Evolutionary conservation across 2,329 filamentous ascomycete species (phyloP).

Genomic region (Trichoderma breve): DNA sequence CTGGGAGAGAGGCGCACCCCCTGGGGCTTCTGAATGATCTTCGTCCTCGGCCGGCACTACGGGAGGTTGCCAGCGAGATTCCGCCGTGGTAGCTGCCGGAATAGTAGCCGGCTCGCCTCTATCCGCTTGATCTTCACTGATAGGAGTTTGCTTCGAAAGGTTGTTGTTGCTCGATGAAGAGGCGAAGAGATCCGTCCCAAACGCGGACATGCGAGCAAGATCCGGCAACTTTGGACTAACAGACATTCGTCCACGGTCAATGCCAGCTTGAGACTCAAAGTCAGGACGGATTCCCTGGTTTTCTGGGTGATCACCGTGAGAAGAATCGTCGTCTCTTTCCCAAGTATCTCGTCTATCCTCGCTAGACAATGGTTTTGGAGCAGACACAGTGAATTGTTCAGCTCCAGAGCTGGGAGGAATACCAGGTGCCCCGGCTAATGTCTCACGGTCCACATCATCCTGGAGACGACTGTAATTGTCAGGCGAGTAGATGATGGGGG

Average conservation of each 20-base stretch:
- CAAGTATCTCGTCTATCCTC: slow-evolving; percentile 18
- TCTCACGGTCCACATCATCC: slow-evolving; percentile 62
- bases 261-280: slow-evolving; percentile 22
- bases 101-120: background rate
- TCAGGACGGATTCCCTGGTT: slow-evolving; percentile 14
- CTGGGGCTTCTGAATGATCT: background rate
- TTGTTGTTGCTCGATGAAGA: background rate
- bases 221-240: slow-evolving; percentile 15
- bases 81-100: background rate
- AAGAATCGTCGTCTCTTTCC: slow-evolving; percentile 18
- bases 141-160: background rate
- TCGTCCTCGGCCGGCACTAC: background rate
- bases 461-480: slow-evolving; percentile 74
- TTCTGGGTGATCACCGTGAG: background rate
- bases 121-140: background rate
- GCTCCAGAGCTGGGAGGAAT: slow-evolving; percentile 40
- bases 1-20: slow-evolving; percentile 3
- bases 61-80: background rate
- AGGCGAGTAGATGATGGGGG: slow-evolving; percentile 68
- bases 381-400: slow-evolving; percentile 31
- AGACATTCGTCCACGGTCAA: slow-evolving; percentile 8
- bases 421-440: slow-evolving; percentile 56
- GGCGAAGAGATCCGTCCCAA: slow-evolving; percentile 57
- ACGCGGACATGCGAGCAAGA: slow-evolving; percentile 57
- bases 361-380: background rate